Percentiles rank a stretch among this genome's conserved stretches.
Evolutionary conservation across 768 basidiomycete genomes (phyloP).

Genomic region (Multifurca ochricompacta): DNA sequence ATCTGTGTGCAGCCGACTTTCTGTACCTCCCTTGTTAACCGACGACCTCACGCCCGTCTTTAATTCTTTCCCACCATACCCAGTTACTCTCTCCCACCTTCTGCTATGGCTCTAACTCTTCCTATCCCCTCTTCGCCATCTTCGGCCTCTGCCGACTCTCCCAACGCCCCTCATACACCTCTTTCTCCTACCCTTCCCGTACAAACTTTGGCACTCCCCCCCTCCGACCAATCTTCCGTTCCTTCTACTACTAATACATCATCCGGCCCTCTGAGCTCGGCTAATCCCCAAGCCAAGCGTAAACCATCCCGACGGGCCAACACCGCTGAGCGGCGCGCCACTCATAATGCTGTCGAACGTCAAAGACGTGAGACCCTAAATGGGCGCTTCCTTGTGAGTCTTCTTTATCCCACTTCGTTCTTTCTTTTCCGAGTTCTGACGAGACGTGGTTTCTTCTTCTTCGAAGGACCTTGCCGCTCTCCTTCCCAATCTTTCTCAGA

Average conservation of each 20-base stretch:
- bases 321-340: slow-evolving; percentile 92
- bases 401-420: slow-evolving; percentile 5
- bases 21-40: slow-evolving; percentile 18
- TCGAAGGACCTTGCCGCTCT: slow-evolving; percentile 89
- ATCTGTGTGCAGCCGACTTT: slow-evolving; percentile 15
- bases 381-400: slow-evolving; percentile 74
- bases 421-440: slow-evolving; percentile 2
- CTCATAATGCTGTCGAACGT: slow-evolving; percentile 96
- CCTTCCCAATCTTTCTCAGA: slow-evolving; percentile 83
- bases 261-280: slow-evolving; percentile 19
- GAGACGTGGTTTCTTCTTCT: not conserved
- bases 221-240: slow-evolving; percentile 25
- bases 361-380: slow-evolving; percentile 91
- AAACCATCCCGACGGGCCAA: slow-evolving; percentile 87
- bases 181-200: slow-evolving; percentile 33
- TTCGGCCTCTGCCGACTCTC: slow-evolving; percentile 35
- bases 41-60: no score
- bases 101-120: slow-evolving; percentile 34
- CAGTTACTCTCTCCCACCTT: slow-evolving; percentile 5
- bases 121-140: slow-evolving; percentile 34
- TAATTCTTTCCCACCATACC: slow-evolving; percentile 16
- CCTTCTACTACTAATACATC: slow-evolving; percentile 18
- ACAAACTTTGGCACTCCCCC: slow-evolving; percentile 31
- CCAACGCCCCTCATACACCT: slow-evolving; percentile 43
- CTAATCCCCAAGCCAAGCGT: slow-evolving; percentile 48